Evolutionary conservation across 78 protist species (phyloP).

Genomic region (Protostelium mycophagum): DNA sequence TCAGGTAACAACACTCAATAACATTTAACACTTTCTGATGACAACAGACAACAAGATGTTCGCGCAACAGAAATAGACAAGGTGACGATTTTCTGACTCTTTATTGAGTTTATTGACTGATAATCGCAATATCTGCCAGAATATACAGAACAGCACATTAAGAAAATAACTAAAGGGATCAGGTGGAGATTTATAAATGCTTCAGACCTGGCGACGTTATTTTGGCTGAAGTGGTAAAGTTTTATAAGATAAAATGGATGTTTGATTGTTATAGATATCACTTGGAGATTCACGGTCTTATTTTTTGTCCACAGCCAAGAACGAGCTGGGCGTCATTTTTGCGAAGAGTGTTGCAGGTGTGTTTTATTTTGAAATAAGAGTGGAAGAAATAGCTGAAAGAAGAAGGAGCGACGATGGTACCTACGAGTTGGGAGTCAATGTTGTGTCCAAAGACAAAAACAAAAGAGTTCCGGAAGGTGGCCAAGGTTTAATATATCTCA

Average conservation of each 20-base stretch:
- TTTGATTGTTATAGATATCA: slow-evolving; percentile 46
- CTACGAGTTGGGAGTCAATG: slow-evolving; percentile 77
- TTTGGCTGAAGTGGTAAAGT: slow-evolving; percentile 61
- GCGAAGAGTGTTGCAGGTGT: slow-evolving; percentile 66
- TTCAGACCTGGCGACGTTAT: slow-evolving; percentile 84
- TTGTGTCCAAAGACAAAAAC: slow-evolving; percentile 72
- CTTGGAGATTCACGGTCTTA: slow-evolving; percentile 80
- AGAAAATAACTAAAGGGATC: slow-evolving; percentile 79
- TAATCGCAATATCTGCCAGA: background rate
- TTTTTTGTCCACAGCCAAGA: slow-evolving; percentile 75
- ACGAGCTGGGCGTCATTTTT: slow-evolving; percentile 86
- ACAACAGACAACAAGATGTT: too few species aligned
- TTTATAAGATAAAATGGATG: background rate
- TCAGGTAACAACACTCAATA: background rate
- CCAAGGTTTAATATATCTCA: slow-evolving; percentile 31
- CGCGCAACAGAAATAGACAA: too few species aligned
- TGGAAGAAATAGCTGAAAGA: background rate
- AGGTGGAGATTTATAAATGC: slow-evolving; percentile 74
- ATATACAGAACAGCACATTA: slow-evolving; percentile 67
- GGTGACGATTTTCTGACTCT: too few species aligned
- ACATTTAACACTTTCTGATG: too few species aligned
- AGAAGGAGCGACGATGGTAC: slow-evolving; percentile 60
- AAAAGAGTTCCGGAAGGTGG: slow-evolving; percentile 75
- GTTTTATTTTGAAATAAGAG: background rate
- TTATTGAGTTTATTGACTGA: too few species aligned